Evolutionary conservation across 176 grass and related monocot species (phyloP).

Genomic region (Cenchrus americanus): DNA sequence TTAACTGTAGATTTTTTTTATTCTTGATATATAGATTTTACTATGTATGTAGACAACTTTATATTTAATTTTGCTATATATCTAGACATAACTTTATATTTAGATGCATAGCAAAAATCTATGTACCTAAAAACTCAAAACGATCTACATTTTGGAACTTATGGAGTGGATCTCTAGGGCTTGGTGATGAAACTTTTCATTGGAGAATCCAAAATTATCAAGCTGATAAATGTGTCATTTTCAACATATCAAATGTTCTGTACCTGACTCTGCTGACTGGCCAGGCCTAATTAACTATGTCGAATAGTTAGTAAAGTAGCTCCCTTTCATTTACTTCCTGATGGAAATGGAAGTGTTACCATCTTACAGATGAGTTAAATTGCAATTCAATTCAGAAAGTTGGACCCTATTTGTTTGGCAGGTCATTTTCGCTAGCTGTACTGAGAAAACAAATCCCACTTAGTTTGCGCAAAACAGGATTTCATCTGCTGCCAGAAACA

Average conservation of each 20-base stretch:
- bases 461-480: background rate
- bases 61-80: too few species aligned
- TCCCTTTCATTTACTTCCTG: background rate
- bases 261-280: background rate
- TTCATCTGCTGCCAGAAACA: background rate
- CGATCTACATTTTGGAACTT: too few species aligned
- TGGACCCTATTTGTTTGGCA: background rate
- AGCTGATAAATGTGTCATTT: background rate
- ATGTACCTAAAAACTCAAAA: too few species aligned
- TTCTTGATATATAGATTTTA: too few species aligned
- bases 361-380: background rate
- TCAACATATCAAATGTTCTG: background rate
- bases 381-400: background rate
- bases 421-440: background rate
- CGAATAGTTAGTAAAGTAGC: background rate
- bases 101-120: too few species aligned
- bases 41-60: too few species aligned
- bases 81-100: too few species aligned
- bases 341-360: conserved; percentile 4
- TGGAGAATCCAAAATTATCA: background rate
- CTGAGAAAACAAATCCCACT: background rate
- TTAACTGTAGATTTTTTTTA: too few species aligned
- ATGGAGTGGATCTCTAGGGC: background rate
- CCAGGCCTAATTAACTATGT: background rate
- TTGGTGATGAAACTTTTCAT: background rate